These are phyloP conservation scores for Nidula niveotomentosa DNA, from an alignment of 1,284 basidiomycete genomes.

Conservation along the genomic window DNA sequence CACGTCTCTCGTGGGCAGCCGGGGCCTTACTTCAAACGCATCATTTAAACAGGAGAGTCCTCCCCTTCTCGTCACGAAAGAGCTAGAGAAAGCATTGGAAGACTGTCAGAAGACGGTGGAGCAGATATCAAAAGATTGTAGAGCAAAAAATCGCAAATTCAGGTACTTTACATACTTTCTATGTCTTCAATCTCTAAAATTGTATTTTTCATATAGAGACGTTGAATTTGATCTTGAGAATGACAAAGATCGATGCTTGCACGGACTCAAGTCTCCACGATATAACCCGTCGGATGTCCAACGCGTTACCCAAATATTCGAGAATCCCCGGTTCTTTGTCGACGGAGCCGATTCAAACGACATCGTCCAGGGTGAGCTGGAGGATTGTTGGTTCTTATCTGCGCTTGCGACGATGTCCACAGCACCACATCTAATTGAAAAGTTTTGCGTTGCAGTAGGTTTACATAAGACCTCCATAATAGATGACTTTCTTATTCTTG, in stretches of 20 bases:
- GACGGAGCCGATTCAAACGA: conserved; percentile 36
- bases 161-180: conserved; percentile 20
- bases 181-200: background rate
- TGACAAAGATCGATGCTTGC: conserved; percentile 32
- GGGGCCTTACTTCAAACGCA: background rate
- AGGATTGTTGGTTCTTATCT: conserved; percentile 48
- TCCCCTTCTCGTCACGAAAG: conserved; percentile 33
- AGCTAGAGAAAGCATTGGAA: conserved; percentile 36
- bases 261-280: conserved; percentile 20
- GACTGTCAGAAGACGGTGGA: conserved; percentile 35
- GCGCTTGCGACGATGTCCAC: conserved; percentile 40
- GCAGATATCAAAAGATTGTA: conserved; percentile 34
- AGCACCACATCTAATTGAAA: conserved; percentile 36
- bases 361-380: conserved; percentile 41
- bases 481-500: background rate
- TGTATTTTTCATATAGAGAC: conserved; percentile 26
- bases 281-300: conserved; percentile 32
- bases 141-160: conserved; percentile 35
- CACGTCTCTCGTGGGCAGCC: background rate
- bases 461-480: background rate
- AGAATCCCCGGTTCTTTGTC: conserved; percentile 41
- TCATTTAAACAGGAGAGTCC: conserved; percentile 3
- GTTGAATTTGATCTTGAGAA: conserved; percentile 45
- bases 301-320: conserved; percentile 43
- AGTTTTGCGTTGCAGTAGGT: conserved; percentile 44